Evolutionary conservation across 345 rosid species (phyloP).

Genomic region (Salix exigua): DNA sequence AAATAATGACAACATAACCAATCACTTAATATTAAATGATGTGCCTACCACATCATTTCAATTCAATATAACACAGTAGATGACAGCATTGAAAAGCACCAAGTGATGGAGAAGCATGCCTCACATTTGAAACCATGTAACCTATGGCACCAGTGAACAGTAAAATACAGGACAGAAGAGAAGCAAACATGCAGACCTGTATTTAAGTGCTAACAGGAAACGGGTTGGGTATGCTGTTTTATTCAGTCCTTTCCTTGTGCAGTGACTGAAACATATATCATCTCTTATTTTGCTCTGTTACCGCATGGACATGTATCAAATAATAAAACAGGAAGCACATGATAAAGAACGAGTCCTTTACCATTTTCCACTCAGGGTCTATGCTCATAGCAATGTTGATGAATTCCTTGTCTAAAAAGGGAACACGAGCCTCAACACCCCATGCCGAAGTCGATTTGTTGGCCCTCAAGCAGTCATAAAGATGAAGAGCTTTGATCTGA

Average conservation of each 20-base stretch:
- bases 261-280: neutral
- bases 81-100: neutral
- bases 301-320: neutral
- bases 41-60: neutral
- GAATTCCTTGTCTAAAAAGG: constrained; percentile 77
- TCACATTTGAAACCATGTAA: neutral
- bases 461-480: constrained; percentile 87
- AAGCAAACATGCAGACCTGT: neutral
- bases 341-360: constrained; percentile 18
- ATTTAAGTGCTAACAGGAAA: neutral
- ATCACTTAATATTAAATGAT: neutral
- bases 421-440: constrained; percentile 94
- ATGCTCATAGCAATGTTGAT: constrained; percentile 64
- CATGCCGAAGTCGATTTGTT: constrained; percentile 84
- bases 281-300: neutral
- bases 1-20: neutral
- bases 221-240: neutral
- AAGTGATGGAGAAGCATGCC: neutral
- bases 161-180: neutral
- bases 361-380: constrained; percentile 90
- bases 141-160: neutral
- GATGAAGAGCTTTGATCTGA: constrained; percentile 84
- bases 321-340: neutral
- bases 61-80: neutral
- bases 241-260: neutral